phyloP scores from a whole-genome alignment of 208 protist genomes.

The Jaenimonas drosophilae region DNA sequence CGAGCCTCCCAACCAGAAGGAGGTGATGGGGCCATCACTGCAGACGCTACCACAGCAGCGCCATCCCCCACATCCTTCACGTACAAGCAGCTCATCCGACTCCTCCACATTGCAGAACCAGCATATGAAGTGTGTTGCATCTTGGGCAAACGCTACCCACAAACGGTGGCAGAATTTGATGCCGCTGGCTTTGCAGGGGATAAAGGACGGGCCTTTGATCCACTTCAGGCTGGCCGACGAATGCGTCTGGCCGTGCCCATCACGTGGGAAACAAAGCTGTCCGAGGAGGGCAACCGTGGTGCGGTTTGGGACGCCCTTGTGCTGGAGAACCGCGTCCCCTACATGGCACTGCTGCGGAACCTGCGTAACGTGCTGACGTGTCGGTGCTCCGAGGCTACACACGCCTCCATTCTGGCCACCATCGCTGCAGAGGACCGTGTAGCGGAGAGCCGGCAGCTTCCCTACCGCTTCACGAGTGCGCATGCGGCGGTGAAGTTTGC shows the following conservation, averaged over 20 bases:
- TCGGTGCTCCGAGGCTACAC: slow-evolving; percentile 40
- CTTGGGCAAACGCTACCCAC: slow-evolving; percentile 91
- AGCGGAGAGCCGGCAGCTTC: slow-evolving; percentile 76
- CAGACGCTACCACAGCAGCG: background rate
- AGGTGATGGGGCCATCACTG: background rate
- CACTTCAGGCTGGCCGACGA: slow-evolving; percentile 54
- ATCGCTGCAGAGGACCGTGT: slow-evolving; percentile 63
- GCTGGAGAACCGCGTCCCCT: slow-evolving; percentile 74
- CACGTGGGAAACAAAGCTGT: slow-evolving; percentile 90
- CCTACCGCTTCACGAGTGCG: slow-evolving; percentile 90
- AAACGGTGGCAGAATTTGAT: slow-evolving; percentile 54
- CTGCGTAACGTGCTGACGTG: slow-evolving; percentile 90
- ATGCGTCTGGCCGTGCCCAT: slow-evolving; percentile 87
- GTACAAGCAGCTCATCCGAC: slow-evolving; percentile 67
- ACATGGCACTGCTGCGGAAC: slow-evolving; percentile 94
- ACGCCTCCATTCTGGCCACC: slow-evolving; percentile 28
- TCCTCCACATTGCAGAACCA: slow-evolving; percentile 79
- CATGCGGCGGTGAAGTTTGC: slow-evolving; percentile 69
- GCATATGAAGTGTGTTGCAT: slow-evolving; percentile 81
- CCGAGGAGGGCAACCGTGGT: slow-evolving; percentile 79
- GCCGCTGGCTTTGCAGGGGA: slow-evolving; percentile 20
- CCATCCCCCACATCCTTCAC: slow-evolving; percentile 28
- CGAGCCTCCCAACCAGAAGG: background rate
- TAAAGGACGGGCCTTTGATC: slow-evolving; percentile 49
- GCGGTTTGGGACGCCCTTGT: slow-evolving; percentile 89